A percentile compares a stretch with the other conserved stretches of the same genome.
Conservation (phyloP, 352 stramenopile species). For the Globisporangium barbulae region DNA sequence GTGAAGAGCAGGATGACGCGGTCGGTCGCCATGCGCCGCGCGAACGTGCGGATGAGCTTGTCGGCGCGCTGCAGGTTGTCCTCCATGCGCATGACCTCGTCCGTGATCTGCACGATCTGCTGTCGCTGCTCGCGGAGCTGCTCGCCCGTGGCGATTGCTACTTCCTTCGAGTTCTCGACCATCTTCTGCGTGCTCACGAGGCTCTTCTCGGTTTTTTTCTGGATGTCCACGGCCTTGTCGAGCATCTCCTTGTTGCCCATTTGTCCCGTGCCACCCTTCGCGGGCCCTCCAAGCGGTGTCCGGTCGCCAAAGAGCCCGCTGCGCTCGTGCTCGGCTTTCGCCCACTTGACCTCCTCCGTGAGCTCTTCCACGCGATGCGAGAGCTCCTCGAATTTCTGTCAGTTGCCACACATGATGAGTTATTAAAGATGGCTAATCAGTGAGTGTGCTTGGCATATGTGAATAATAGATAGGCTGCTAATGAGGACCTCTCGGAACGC, state of each 20-base stretch:
- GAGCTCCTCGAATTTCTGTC: constrained; percentile 84
- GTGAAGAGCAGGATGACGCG: constrained; percentile 77
- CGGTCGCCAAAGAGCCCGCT: constrained; percentile 74
- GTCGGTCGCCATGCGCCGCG: constrained; percentile 78
- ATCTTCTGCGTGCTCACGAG: constrained; percentile 85
- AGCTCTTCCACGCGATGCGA: constrained; percentile 77
- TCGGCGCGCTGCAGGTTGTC: constrained; percentile 75
- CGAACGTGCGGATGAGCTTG: constrained; percentile 79
- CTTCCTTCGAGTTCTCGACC: constrained; percentile 82
- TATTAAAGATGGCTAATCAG: not conserved
- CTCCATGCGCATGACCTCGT: constrained; percentile 86
- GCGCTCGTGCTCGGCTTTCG: constrained; percentile 73
- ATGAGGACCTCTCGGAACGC: constrained; percentile 60
- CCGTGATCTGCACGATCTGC: constrained; percentile 86
- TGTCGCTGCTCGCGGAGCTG: constrained; percentile 75
- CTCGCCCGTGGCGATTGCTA: constrained; percentile 75
- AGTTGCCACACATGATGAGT: not conserved
- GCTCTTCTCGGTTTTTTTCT: constrained; percentile 83
- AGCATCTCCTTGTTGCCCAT: constrained; percentile 77
- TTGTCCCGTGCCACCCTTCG: constrained; percentile 19
- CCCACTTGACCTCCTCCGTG: constrained; percentile 75
- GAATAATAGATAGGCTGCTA: not conserved
- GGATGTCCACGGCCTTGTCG: constrained; percentile 69
- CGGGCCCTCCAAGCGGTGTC: constrained; percentile 24
- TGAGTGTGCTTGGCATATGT: not conserved